A percentile compares a stretch with the other conserved stretches of the same genome.
Evolutionary conservation across 1,284 basidiomycete genomes (phyloP).

Genomic region (Trichosporon ovoides): DNA sequence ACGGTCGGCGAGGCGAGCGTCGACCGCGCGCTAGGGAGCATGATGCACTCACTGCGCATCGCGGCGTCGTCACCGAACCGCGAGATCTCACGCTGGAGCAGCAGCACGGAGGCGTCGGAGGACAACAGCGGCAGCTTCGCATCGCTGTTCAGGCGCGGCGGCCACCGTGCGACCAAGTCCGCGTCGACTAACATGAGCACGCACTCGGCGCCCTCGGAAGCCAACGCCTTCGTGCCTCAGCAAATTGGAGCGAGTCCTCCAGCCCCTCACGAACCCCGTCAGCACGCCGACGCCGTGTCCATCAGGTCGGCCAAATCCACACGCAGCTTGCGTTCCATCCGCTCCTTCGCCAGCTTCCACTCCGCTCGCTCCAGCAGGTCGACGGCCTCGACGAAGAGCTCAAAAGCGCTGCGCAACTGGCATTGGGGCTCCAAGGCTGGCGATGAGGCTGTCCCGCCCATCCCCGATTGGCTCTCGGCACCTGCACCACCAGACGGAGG

Average conservation of each 20-base stretch:
- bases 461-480: not conserved
- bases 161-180: no score
- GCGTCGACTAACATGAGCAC: not conserved
- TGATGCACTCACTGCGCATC: slow-evolving; percentile 6
- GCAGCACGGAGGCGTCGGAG: slow-evolving; percentile 1
- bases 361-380: not conserved
- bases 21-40: slow-evolving; percentile 3
- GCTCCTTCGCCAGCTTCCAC: not conserved
- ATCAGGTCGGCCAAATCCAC: slow-evolving; percentile 7
- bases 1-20: slow-evolving; percentile 6
- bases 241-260: no score
- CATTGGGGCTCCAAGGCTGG: not conserved
- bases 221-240: not conserved
- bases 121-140: not conserved
- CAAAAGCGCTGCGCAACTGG: not conserved
- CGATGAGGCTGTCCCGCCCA: slow-evolving; percentile 2
- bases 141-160: not conserved
- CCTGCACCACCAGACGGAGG: not conserved
- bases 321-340: not conserved
- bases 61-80: not conserved
- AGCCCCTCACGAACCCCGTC: not conserved
- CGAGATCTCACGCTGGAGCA: not conserved
- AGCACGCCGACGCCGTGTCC: not conserved
- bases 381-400: not conserved
- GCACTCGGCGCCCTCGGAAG: not conserved